phyloP scores from a whole-genome alignment of 2,329 filamentous ascomycete species.

The Elsinoe ampelina region DNA sequence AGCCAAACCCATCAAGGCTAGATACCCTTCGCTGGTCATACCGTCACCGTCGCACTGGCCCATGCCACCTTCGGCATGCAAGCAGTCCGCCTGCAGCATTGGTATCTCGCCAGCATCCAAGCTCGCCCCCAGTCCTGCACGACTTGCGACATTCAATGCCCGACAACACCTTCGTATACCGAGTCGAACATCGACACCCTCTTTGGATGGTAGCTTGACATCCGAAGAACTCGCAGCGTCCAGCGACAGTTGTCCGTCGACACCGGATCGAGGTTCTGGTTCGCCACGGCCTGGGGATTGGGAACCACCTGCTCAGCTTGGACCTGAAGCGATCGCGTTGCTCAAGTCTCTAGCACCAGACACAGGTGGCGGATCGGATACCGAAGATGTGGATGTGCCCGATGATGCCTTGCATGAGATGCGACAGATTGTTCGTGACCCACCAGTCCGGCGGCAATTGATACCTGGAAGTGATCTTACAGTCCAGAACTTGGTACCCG shows the following conservation, averaged over 20 bases:
- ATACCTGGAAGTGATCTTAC: slow-evolving; percentile 17
- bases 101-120: slow-evolving; percentile 42
- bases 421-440: slow-evolving; percentile 47
- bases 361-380: slow-evolving; percentile 21
- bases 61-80: slow-evolving; percentile 43
- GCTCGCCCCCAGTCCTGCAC: slow-evolving; percentile 30
- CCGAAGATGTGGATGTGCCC: slow-evolving; percentile 34
- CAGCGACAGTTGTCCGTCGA: slow-evolving; percentile 68
- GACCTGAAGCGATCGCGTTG: slow-evolving; percentile 70
- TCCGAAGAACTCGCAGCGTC: slow-evolving; percentile 72
- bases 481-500: not conserved
- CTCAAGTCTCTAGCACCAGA: slow-evolving; percentile 62
- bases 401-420: slow-evolving; percentile 46
- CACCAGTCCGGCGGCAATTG: slow-evolving; percentile 15
- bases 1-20: slow-evolving; percentile 27
- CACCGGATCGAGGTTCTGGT: slow-evolving; percentile 56
- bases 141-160: slow-evolving; percentile 59
- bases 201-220: slow-evolving; percentile 76
- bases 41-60: slow-evolving; percentile 50
- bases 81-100: slow-evolving; percentile 34
- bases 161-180: slow-evolving; percentile 52
- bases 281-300: slow-evolving; percentile 53
- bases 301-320: slow-evolving; percentile 51
- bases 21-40: slow-evolving; percentile 51
- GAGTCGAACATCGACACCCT: slow-evolving; percentile 70